Conservation (phyloP, 2,329 filamentous ascomycete genomes). For the Bipolaris oryzae region DNA sequence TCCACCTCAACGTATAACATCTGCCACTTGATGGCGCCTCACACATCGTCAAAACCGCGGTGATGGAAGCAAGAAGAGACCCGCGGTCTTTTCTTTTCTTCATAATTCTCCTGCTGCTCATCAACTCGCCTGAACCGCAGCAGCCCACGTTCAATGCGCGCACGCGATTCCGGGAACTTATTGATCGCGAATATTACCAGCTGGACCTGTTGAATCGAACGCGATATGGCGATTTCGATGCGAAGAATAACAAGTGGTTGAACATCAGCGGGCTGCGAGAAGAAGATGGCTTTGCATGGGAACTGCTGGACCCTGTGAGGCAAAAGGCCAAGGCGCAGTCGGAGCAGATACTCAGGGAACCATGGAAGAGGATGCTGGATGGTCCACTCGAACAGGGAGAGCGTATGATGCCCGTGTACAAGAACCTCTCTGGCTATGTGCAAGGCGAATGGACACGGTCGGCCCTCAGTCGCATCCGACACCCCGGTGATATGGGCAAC, state of each 20-base stretch:
- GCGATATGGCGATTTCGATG: slow-evolving; percentile 56
- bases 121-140: slow-evolving; percentile 47
- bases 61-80: slow-evolving; percentile 48
- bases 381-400: slow-evolving; percentile 46
- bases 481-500: slow-evolving; percentile 55
- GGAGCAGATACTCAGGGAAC: slow-evolving; percentile 48
- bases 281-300: slow-evolving; percentile 79
- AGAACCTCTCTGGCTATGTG: slow-evolving; percentile 77
- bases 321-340: slow-evolving; percentile 66
- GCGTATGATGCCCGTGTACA: slow-evolving; percentile 67
- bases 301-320: slow-evolving; percentile 70
- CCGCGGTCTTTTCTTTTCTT: slow-evolving; percentile 46
- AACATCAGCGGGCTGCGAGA: slow-evolving; percentile 76
- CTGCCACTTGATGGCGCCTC: slow-evolving; percentile 37
- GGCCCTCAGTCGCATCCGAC: slow-evolving; percentile 55
- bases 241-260: slow-evolving; percentile 53
- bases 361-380: slow-evolving; percentile 34
- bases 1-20: neutral
- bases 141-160: slow-evolving; percentile 41
- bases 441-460: slow-evolving; percentile 74
- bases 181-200: slow-evolving; percentile 58
- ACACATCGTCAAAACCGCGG: slow-evolving; percentile 25
- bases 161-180: slow-evolving; percentile 52
- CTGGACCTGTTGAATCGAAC: slow-evolving; percentile 52
- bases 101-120: slow-evolving; percentile 46